Conservation (phyloP, 179 eudicot genomes). For the Drosera spatulata region DNA sequence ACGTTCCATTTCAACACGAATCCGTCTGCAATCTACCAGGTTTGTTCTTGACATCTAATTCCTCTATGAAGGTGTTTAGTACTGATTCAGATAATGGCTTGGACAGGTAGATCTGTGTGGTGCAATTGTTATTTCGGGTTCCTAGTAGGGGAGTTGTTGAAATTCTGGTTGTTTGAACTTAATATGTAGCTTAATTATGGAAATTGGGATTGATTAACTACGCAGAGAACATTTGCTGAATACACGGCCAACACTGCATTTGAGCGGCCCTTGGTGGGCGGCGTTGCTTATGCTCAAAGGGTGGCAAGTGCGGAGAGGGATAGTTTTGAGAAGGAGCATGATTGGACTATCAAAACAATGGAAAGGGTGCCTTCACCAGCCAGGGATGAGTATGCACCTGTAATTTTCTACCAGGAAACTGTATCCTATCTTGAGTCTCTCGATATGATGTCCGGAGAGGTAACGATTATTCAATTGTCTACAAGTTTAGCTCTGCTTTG, state of each 20-base stretch:
- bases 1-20: conserved; percentile 49
- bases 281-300: conserved; percentile 61
- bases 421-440: conserved; percentile 47
- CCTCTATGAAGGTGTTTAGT: neutral
- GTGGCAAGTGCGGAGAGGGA: conserved; percentile 46
- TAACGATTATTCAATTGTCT: conserved; percentile 9
- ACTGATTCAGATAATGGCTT: neutral
- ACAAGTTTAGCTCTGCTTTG: neutral
- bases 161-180: neutral
- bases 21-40: conserved; percentile 66
- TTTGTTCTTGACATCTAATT: conserved; percentile 11
- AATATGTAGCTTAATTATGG: neutral
- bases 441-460: conserved; percentile 81
- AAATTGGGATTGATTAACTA: conserved; percentile 1
- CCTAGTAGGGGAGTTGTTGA: neutral
- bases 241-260: conserved; percentile 61
- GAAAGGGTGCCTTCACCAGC: conserved; percentile 49
- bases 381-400: conserved; percentile 63
- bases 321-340: conserved; percentile 50
- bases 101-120: neutral
- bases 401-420: conserved; percentile 58
- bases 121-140: neutral
- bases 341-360: conserved; percentile 56
- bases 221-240: conserved; percentile 61
- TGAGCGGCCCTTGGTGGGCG: conserved; percentile 57